phyloP scores from a whole-genome alignment of 768 basidiomycete species.

The Goffeauzyma gilvescens region DNA sequence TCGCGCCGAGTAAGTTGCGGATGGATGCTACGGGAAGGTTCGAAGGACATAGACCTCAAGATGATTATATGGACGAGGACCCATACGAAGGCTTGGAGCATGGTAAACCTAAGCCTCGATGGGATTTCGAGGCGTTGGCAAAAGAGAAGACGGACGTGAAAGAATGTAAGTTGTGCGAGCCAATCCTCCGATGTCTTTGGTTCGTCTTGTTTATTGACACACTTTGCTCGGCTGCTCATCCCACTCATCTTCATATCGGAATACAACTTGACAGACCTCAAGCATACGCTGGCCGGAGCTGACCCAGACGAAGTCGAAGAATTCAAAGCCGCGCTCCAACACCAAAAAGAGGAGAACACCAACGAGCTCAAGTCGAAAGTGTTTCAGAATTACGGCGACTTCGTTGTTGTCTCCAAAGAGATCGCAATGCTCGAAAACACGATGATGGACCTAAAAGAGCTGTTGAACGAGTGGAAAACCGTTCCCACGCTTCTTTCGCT shows the following conservation, averaged over 20 bases:
- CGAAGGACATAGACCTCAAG: slow-evolving; percentile 32
- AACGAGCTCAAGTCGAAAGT: slow-evolving; percentile 71
- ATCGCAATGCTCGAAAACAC: slow-evolving; percentile 90
- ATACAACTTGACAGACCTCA: slow-evolving; percentile 18
- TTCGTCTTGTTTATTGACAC: not conserved
- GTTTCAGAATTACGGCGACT: slow-evolving; percentile 97
- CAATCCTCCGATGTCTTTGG: not conserved
- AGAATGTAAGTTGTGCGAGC: slow-evolving; percentile 46
- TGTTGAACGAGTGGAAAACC: slow-evolving; percentile 82
- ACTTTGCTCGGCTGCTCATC: not conserved
- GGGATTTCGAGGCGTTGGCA: slow-evolving; percentile 46
- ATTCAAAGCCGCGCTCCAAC: slow-evolving; percentile 35
- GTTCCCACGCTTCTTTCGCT: slow-evolving; percentile 83
- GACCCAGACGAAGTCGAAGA: slow-evolving; percentile 32
- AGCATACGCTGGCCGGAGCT: slow-evolving; percentile 26
- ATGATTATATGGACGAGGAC: slow-evolving; percentile 43
- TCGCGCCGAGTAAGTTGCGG: slow-evolving; percentile 27
- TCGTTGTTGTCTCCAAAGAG: slow-evolving; percentile 90
- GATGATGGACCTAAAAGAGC: slow-evolving; percentile 88
- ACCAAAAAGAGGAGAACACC: slow-evolving; percentile 66
- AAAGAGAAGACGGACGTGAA: slow-evolving; percentile 72
- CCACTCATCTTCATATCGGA: not conserved
- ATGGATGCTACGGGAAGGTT: slow-evolving; percentile 40
- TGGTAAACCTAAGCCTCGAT: slow-evolving; percentile 28
- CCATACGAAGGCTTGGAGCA: slow-evolving; percentile 30